Base-by-base conservation (phyloP, 2,329 filamentous ascomycete species). In the Scedosporium boydii region DNA sequence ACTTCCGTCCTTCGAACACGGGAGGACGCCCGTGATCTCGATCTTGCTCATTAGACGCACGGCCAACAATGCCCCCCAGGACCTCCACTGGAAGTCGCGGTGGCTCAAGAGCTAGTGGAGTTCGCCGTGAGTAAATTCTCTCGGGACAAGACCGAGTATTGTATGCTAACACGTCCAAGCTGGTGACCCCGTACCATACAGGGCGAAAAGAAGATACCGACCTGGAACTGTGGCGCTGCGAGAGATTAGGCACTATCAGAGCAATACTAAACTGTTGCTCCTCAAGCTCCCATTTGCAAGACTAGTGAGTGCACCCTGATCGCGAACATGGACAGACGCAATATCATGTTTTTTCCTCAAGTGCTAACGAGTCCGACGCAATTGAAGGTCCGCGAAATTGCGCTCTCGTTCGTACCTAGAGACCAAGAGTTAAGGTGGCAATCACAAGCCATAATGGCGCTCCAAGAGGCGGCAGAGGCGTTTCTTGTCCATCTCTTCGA, bases 401-500 rank as follows among this genome's bases (percentile, higher is more conserved):
- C 88, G 3, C 72, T 90, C 29, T 76, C 81, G 1, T 80, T 88
- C 64, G 85, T 87, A 18, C 83, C 85, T 4, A 74, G 76, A 42
- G 85, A 84, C 64, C 80, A 86, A 63, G 88, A 90, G 65, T 86
- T 98, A 74, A 86, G 93, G 68, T 99, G 95, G 93, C 95, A 98
- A 78, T 96, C 90, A 61, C 93, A 96, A 70, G 93, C 95, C 60
- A 95, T 98, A 70, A 86, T 90, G 71, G 93, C 93, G 12, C 82
- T 98, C 2, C 93, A 98, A 77, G 93, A 98, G 80, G 91, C 93
- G 14, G 86, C 93, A n/a, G 93, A 98, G 78, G 93, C 93, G 4
- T 98, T 96, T 76, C 82, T 98, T 68, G 90, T 98, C 64, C 93
- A 96, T 72, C 80, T 98, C n/a, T 97, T 98, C 72, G 93, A 97